Conservation (phyloP, 2,329 filamentous ascomycete species). For the Talaromyces pinophilus region DNA sequence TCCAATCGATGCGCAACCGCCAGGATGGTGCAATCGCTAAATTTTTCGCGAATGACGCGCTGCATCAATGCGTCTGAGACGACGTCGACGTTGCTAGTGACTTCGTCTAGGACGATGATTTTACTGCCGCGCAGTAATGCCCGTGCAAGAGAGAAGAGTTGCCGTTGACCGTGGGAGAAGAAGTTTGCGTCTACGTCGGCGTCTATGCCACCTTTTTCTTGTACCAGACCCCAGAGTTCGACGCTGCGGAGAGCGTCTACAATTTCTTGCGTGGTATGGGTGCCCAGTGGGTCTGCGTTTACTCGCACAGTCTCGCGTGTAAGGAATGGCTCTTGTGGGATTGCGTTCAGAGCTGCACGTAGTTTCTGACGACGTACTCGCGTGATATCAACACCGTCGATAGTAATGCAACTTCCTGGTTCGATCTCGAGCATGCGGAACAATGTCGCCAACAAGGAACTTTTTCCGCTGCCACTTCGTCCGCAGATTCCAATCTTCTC, state of each 20-base stretch:
- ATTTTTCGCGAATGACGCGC: slow-evolving; percentile 56
- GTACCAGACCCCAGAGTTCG: slow-evolving; percentile 39
- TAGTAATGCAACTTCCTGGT: slow-evolving; percentile 41
- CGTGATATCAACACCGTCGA: slow-evolving; percentile 47
- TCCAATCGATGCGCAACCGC: slow-evolving; percentile 59
- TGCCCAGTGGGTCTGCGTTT: slow-evolving; percentile 43
- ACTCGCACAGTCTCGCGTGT: slow-evolving; percentile 42
- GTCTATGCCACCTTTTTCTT: slow-evolving; percentile 43
- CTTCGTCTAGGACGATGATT: slow-evolving; percentile 49
- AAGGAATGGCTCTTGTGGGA: slow-evolving; percentile 49
- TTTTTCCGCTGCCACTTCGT: slow-evolving; percentile 43
- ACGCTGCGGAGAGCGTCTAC: slow-evolving; percentile 40
- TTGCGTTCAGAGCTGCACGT: slow-evolving; percentile 44
- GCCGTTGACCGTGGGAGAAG: slow-evolving; percentile 61
- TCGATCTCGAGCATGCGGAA: slow-evolving; percentile 46
- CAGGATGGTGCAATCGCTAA: slow-evolving; percentile 60
- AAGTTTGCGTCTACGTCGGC: slow-evolving; percentile 50
- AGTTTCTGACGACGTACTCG: slow-evolving; percentile 41
- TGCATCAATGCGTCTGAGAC: slow-evolving; percentile 61
- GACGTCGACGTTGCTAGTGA: slow-evolving; percentile 52
- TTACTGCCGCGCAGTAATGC: slow-evolving; percentile 55
- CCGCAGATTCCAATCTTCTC: slow-evolving; percentile 47
- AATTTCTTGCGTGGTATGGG: slow-evolving; percentile 36
- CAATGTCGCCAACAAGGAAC: slow-evolving; percentile 45
- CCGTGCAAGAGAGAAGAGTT: slow-evolving; percentile 64